Evolutionary conservation across 2,329 filamentous ascomycete species (phyloP), one percentile per base, ranked within the genome.

Genomic region (Mycogone perniciosa): DNA sequence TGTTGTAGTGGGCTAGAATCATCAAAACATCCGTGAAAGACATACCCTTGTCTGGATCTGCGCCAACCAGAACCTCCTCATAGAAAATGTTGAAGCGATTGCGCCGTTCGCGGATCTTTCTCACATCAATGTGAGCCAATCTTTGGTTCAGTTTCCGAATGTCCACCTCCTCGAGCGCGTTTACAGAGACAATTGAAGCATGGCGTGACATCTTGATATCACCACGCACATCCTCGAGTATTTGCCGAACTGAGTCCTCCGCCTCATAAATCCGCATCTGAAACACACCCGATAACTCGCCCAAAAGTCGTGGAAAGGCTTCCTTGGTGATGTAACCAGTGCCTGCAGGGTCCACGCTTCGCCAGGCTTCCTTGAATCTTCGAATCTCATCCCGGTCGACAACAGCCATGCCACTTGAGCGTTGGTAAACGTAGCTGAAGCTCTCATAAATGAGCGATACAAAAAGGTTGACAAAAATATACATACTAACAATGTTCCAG

Each of bases 401-500:
- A 54, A 88, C 86, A 5, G 88, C 89, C 60, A 96, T 79, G n/a
- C 90, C 89, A 62, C 88, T 96, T 54, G 92, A 96, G 56, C 90
- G 83, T 71, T 99, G 95, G 67, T 97, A 99, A 56, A 99, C 93
- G 63, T 99, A 99, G 67, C 90, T 96, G 77, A 99, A 99, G 70
- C 91, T 97, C 73, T 99, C 93, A 71, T 95, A 99, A 60, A 99
- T 99, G 66, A 99, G 83, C 44, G 93, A 99, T 53, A 99, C 92
- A 68, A 99, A 99, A 64, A 99, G 74, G 64, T 92, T 96, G 64
- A 97, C 92, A 63, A 99, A 99, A 62, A 99, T 95, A 71, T 99
- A 99, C 93, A 99, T 99, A 86, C 92, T 97, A 69, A 99, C 80
- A 62, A 99, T 92, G 73, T 99, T 99, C 93, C 93, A 99, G 4